phyloP scores from a whole-genome alignment of 1,139 yeast species.

The Kurtzmaniella quercitrusa region DNA sequence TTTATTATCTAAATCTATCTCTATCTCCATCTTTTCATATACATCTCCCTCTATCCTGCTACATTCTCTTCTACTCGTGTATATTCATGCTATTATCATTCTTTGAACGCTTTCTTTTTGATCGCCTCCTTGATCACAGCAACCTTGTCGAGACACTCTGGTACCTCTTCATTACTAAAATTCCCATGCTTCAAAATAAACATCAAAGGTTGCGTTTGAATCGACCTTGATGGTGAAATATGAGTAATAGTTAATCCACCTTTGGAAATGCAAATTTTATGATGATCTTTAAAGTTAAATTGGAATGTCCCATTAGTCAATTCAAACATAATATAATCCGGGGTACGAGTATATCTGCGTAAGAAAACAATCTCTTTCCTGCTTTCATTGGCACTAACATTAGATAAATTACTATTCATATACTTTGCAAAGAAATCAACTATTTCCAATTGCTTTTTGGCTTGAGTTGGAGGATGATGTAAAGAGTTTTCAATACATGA shows the following conservation, averaged over 20 bases:
- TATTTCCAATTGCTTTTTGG: slow-evolving; percentile 71
- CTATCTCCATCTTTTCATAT: no score
- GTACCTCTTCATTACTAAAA: slow-evolving; percentile 50
- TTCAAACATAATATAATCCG: slow-evolving; percentile 85
- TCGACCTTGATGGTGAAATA: slow-evolving; percentile 71
- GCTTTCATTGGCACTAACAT: slow-evolving; percentile 60
- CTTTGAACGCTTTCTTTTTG: slow-evolving; percentile 38
- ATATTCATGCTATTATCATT: slow-evolving; percentile 8
- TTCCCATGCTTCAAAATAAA: slow-evolving; percentile 59
- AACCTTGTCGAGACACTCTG: slow-evolving; percentile 47
- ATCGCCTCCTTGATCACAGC: slow-evolving; percentile 37
- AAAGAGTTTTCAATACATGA: slow-evolving; percentile 60
- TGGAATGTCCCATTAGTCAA: slow-evolving; percentile 90
- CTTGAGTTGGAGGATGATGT: slow-evolving; percentile 53
- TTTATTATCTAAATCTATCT: no score
- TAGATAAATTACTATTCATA: slow-evolving; percentile 76
- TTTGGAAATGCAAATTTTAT: slow-evolving; percentile 76
- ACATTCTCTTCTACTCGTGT: background rate
- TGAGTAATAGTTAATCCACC: slow-evolving; percentile 76
- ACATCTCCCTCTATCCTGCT: background rate
- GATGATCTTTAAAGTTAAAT: slow-evolving; percentile 93
- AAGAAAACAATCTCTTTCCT: slow-evolving; percentile 65
- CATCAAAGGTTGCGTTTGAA: slow-evolving; percentile 64
- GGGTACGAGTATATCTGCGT: slow-evolving; percentile 76
- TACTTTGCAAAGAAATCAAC: slow-evolving; percentile 81